phyloP scores from a whole-genome alignment of 345 rosid genomes.

The Chamaenerion angustifolium region DNA sequence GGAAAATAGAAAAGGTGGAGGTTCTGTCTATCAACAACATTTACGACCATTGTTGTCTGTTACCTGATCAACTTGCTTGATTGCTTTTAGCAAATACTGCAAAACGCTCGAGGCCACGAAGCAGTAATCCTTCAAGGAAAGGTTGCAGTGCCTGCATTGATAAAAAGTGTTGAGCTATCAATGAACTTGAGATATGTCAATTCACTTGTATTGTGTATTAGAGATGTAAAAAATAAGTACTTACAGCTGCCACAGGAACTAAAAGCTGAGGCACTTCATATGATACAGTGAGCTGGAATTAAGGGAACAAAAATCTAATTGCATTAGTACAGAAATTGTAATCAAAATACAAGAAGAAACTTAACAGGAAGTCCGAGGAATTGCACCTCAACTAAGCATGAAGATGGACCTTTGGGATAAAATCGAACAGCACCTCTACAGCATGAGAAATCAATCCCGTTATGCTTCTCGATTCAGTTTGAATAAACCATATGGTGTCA shows the following conservation, averaged over 20 bases:
- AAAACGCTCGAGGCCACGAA: slow-evolving; percentile 54
- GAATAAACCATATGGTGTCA: too few species aligned
- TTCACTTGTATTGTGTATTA: not conserved
- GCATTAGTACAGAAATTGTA: not conserved
- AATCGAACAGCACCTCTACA: slow-evolving; percentile 79
- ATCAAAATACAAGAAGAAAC: not conserved
- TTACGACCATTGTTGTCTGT: too few species aligned
- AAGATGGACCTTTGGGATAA: slow-evolving; percentile 60
- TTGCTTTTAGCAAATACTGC: slow-evolving; percentile 28
- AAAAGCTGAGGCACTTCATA: slow-evolving; percentile 83
- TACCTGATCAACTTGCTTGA: not conserved
- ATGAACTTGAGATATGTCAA: not conserved
- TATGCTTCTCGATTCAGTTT: slow-evolving; percentile 1
- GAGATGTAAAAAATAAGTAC: slow-evolving; percentile 12
- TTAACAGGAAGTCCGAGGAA: slow-evolving; percentile 1
- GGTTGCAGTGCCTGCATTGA: slow-evolving; percentile 64
- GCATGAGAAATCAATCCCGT: slow-evolving; percentile 7
- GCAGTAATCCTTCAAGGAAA: slow-evolving; percentile 56
- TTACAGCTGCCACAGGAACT: slow-evolving; percentile 72
- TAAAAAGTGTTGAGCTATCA: not conserved
- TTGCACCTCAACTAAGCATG: slow-evolving; percentile 68
- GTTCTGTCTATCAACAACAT: too few species aligned
- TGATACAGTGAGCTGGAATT: slow-evolving; percentile 76
- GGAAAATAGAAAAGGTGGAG: not conserved
- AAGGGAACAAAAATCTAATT: not conserved